Conservation (phyloP, 2,329 filamentous ascomycete genomes). For the Alternaria ethzedia region DNA sequence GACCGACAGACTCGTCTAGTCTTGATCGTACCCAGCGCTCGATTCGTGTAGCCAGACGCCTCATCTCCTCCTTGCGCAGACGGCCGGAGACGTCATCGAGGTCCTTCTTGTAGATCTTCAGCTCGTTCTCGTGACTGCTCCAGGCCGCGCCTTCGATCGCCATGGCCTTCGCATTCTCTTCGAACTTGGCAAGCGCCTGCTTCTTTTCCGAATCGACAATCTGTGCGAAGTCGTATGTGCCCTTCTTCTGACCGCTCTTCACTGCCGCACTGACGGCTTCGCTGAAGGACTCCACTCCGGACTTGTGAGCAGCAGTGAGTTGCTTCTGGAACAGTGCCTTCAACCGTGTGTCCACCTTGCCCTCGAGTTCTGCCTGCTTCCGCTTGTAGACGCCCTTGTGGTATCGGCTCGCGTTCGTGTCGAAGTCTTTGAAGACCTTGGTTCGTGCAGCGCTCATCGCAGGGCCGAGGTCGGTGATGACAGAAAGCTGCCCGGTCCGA, state of each 20-base stretch:
- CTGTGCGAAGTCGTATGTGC: constrained; percentile 93
- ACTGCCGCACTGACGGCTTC: constrained; percentile 87
- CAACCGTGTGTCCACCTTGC: constrained; percentile 85
- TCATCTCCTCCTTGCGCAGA: constrained; percentile 94
- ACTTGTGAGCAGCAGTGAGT: constrained; percentile 85
- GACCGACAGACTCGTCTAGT: constrained; percentile 82
- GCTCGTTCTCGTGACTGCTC: constrained; percentile 85
- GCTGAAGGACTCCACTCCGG: constrained; percentile 81
- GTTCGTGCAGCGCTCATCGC: constrained; percentile 74
- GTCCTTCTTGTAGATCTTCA: constrained; percentile 83
- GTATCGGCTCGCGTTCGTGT: constrained; percentile 88
- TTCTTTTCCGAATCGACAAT: constrained; percentile 86
- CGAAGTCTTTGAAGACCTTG: constrained; percentile 82
- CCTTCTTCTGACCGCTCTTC: constrained; percentile 91
- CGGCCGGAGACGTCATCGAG: constrained; percentile 85
- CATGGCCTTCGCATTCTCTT: constrained; percentile 74
- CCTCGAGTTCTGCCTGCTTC: constrained; percentile 83
- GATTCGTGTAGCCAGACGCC: constrained; percentile 84
- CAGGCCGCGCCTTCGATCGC: constrained; percentile 81
- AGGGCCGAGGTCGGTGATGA: constrained; percentile 76
- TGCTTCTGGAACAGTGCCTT: constrained; percentile 91
- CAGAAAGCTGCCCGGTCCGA: constrained; percentile 72
- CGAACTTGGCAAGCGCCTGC: constrained; percentile 75
- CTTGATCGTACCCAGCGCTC: constrained; percentile 93
- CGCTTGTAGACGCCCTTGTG: constrained; percentile 93